A percentile compares a stretch with the other conserved stretches of the same genome.
Conservation (phyloP, 2,329 filamentous ascomycete species). For the Thermomyces lanuginosus region DNA sequence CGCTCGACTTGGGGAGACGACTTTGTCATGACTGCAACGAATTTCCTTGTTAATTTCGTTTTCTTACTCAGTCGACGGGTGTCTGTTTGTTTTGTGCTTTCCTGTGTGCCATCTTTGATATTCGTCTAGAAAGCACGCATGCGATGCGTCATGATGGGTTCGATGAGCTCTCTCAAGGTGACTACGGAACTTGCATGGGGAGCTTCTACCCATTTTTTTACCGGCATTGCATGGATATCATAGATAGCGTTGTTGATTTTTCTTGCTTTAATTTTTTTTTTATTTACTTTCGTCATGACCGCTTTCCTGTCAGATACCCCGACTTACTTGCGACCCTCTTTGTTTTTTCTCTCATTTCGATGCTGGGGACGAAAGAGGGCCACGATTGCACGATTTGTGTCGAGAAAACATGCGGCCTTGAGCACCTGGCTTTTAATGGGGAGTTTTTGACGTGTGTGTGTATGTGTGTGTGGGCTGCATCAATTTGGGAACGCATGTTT, state of each 20-base stretch:
- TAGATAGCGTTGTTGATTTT: conserved; percentile 37
- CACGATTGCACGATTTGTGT: conserved; percentile 24
- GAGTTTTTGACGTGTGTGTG: too few relatives aligned
- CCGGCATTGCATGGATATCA: conserved; percentile 32
- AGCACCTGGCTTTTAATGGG: too few relatives aligned
- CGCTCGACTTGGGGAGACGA: conserved; percentile 17
- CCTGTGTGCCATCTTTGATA: conserved; percentile 12
- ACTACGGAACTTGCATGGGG: conserved; percentile 11
- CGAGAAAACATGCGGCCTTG: too few relatives aligned
- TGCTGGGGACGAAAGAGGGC: conserved; percentile 18
- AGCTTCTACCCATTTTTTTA: conserved; percentile 15
- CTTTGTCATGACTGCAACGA: conserved; percentile 32
- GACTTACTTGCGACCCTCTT: conserved; percentile 27
- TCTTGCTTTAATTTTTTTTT: too few relatives aligned
- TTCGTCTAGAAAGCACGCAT: conserved; percentile 18
- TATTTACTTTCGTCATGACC: too few relatives aligned
- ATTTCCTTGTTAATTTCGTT: conserved; percentile 17
- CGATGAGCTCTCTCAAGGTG: conserved; percentile 12
- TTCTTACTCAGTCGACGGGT: conserved; percentile 9
- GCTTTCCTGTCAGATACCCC: conserved; percentile 31
- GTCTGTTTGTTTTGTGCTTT: conserved; percentile 11
- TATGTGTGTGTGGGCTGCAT: too few relatives aligned
- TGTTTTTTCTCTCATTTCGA: too few relatives aligned
- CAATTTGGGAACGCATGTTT: too few relatives aligned
- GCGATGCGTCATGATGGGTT: conserved; percentile 22